Evolutionary conservation across 106 monocot species (phyloP), one percentile per base, ranked within the genome.

Genomic region (Dactylorhiza incarnata): DNA sequence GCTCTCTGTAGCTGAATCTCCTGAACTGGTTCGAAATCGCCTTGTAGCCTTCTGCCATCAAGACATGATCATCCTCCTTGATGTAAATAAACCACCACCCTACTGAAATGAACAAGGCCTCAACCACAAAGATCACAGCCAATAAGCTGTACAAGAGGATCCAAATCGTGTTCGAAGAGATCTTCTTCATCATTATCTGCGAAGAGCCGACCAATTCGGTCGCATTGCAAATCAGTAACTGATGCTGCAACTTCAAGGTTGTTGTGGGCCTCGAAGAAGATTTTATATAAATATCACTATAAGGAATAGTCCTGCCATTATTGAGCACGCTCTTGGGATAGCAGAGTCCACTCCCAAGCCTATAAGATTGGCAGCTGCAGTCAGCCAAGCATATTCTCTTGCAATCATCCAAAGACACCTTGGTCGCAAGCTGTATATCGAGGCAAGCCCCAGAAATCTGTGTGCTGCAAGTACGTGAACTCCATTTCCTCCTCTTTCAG

Each of bases 21-120:
- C 50, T 84, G 79, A 92, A 92, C 37, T 89, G 82, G 48, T 19
- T 81, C 6, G 85, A 79, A 45, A 89, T 81, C 81, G 80, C 45
- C 72, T 73, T 76, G 66, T 89, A 92, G 4, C 89, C 92, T 77
- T 85, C 77, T 16, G 83, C 83, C 72, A 72, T 48, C 47, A 84
- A 24, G 2, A 61, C 43, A 29, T 13, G 52, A 2, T 77, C 69
- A 51, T 72, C 16, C 17, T 63, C 55, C 6, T 19, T 78, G 19
- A 66, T 74, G 71, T 65, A 81, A 11, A 92, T 23, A 55, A 87
- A 83, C 78, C 84, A 92, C 85, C 89, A 92, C 23, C 92, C 89
- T 0, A 43, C 49, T 3, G 74, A 63, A 14, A 85, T 83, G 22
- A 87, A 79, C 20, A 89, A 50, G 25, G 77, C 12, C 48, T 92